Percentiles rank a stretch among this genome's conserved stretches.
phyloP scores from a whole-genome alignment of 345 rosid genomes.

The Arabis hirsuta region DNA sequence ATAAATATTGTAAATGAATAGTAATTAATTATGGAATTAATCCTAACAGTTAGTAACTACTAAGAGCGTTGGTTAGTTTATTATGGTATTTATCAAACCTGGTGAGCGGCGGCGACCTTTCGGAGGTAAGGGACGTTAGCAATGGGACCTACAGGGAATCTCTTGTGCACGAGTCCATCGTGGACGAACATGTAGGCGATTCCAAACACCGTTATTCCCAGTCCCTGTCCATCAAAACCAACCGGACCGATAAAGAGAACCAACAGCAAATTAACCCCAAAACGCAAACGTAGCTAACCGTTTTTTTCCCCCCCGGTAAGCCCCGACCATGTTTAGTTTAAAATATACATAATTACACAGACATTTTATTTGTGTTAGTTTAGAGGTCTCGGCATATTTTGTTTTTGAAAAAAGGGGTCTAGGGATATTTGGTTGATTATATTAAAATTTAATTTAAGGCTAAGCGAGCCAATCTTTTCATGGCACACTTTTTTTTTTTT shows the following conservation, averaged over 20 bases:
- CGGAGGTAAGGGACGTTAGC: slow-evolving; percentile 79
- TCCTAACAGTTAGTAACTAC: neutral
- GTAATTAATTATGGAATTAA: neutral
- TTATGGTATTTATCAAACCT: slow-evolving; percentile 40
- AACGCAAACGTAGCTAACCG: neutral
- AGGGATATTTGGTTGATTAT: too few relatives aligned
- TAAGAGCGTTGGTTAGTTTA: neutral
- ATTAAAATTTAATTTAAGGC: neutral
- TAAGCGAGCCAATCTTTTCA: neutral
- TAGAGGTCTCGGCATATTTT: too few relatives aligned
- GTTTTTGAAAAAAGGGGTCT: too few relatives aligned
- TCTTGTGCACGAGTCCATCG: slow-evolving; percentile 79
- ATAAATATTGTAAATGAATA: neutral
- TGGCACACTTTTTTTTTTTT: too few relatives aligned
- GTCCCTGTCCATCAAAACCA: slow-evolving; percentile 49
- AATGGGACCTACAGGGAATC: slow-evolving; percentile 89
- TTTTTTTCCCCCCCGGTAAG: neutral
- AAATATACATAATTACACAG: neutral
- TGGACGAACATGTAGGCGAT: slow-evolving; percentile 96
- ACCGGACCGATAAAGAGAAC: too few relatives aligned
- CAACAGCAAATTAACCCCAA: too few relatives aligned
- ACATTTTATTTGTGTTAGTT: too few relatives aligned
- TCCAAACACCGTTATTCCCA: slow-evolving; percentile 84
- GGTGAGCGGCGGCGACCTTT: slow-evolving; percentile 80
- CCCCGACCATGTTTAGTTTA: neutral